Conservation (phyloP, 2,329 filamentous ascomycete genomes). For the Huntiella bhutanensis region DNA sequence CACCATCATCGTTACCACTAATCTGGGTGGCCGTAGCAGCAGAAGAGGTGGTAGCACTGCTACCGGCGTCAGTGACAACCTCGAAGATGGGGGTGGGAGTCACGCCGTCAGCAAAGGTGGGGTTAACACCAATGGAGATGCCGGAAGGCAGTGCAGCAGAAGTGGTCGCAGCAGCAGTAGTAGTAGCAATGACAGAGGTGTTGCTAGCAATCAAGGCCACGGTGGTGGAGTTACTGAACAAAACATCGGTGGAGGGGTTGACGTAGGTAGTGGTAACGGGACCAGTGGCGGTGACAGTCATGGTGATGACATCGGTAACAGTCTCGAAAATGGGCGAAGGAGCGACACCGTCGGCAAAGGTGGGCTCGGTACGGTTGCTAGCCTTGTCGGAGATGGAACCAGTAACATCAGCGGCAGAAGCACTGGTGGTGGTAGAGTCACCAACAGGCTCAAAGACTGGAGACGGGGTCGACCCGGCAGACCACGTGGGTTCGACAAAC, state of each 20-base stretch:
- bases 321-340: not conserved
- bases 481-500: not conserved
- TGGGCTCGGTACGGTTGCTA: not conserved
- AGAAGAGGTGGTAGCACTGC: not conserved
- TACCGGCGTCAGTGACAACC: not conserved
- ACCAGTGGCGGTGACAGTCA: not conserved
- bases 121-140: not conserved
- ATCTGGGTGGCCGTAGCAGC: not conserved
- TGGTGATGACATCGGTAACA: not conserved
- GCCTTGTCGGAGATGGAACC: not conserved
- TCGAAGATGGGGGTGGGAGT: slow-evolving; percentile 3
- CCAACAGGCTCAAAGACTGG: slow-evolving; percentile 2
- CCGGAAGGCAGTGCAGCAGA: not conserved
- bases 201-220: not conserved
- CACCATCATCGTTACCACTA: not conserved
- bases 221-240: slow-evolving; percentile 1
- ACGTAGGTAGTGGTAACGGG: not conserved
- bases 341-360: slow-evolving; percentile 2
- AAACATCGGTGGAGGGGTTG: not conserved
- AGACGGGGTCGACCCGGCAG: not conserved
- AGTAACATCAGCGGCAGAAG: not conserved
- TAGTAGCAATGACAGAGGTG: not conserved
- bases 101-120: slow-evolving; percentile 1
- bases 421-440: not conserved
- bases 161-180: not conserved